phyloP scores from a whole-genome alignment of 1,139 yeast species.

The Insectozyma bohioensis region DNA sequence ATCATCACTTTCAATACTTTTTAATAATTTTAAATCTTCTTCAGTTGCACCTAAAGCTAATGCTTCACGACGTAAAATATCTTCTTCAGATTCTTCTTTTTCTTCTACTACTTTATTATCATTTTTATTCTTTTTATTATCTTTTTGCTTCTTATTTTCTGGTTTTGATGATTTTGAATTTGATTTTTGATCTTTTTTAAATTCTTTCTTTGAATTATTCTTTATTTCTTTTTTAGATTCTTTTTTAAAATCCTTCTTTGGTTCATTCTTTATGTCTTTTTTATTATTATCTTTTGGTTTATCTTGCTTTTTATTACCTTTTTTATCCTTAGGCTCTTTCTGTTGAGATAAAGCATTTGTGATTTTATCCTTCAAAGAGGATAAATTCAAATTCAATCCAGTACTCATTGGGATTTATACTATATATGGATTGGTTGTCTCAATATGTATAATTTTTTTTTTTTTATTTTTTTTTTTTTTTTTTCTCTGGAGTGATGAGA shows the following conservation, averaged over 20 bases:
- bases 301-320: too few species aligned
- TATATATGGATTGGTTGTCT: constrained; percentile 1
- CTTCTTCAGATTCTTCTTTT: constrained; percentile 22
- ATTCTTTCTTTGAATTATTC: constrained; percentile 7
- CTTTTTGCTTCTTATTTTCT: constrained; percentile 16
- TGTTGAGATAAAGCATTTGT: constrained; percentile 41
- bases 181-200: constrained; percentile 9
- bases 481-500: too few species aligned
- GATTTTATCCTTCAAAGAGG: constrained; percentile 60
- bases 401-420: constrained; percentile 15
- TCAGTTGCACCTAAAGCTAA: constrained; percentile 66
- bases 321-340: constrained; percentile 13
- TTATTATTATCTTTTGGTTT: not conserved
- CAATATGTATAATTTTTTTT: not conserved
- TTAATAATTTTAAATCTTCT: constrained; percentile 57
- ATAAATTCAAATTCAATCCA: constrained; percentile 41
- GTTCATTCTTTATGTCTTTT: constrained; percentile 16
- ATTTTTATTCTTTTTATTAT: constrained; percentile 15
- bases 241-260: constrained; percentile 20
- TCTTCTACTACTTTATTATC: constrained; percentile 4
- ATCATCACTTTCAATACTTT: constrained; percentile 39
- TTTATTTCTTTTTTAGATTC: constrained; percentile 7
- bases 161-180: too few species aligned
- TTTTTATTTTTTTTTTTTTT: too few species aligned
- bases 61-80: constrained; percentile 65